Evolutionary conservation across 495 filamentous ascomycete genomes (phyloP), one percentile per base, ranked within the genome.

Genomic region (Apiosordaria backusii): DNA sequence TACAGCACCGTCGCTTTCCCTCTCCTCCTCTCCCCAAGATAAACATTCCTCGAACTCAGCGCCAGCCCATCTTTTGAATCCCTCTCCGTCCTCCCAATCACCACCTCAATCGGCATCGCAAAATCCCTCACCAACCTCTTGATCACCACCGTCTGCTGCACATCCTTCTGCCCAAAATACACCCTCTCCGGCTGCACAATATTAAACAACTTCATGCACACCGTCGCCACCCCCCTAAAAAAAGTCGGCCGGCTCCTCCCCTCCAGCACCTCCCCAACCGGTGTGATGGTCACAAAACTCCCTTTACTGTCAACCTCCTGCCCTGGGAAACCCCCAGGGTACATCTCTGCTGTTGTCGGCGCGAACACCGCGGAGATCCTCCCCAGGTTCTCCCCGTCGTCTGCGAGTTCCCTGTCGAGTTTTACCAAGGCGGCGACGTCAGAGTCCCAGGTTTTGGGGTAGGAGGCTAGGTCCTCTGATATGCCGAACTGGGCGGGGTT

Each of bases 131-230:
- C 90, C 87, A 99, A 85, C 7, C 90, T 85, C 75, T 85, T 86
- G 72, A 99, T 91, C 5, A 99, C 85, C 7, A 94, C 90, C 0
- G 92, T 96, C 79, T 99, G 95, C 78, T 99, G 95, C 19, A 97
- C 86, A 71, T 99, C 95, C 79, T 99, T 98, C 78, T 98, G 96
- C 1, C 95, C 95, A 77, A 99, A 97, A 74, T 97, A 99, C 1
- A 93, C 96, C 54, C 86, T 86, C 53, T 96, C 91, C 2, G 95
- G 92, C 69, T 87, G 84, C 50, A 92, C 89, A 59, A 94, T 91
- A 73, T 97, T 98, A 79, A 99, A 95, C 23, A 99, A 79, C 82
- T 99, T 99, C 89, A 92, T 94, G 78, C 92, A 97, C 13, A 99
- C 90, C 13, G 96, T 98, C 25, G 95, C 94, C 24, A 99, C 95